Base-by-base conservation (phyloP, 345 rosid genomes). In the Brassica rapa region DNA sequence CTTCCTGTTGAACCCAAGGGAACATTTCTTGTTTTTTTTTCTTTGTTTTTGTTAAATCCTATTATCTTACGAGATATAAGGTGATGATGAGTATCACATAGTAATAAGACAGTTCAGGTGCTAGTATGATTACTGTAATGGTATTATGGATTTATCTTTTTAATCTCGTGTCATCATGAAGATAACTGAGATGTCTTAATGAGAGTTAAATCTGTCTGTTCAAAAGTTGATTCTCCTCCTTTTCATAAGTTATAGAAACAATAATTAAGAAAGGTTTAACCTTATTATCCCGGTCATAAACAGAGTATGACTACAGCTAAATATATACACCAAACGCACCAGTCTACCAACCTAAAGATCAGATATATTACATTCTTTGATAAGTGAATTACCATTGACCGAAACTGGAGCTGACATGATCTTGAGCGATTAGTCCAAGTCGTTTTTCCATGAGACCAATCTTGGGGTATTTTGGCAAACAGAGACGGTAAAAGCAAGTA, bases 321-420 rank as follows among this genome's bases (percentile, higher is more conserved):
- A 51, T 79, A 59, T 23, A 73, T 73, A 79, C 82, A 72, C 77
- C 70, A 67, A 67, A 59, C 19, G 67, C 72, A 78, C 69, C 41
- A 72, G 43, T 66, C 69, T 66, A 72, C 62, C 6, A 72, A 72
- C 77, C 78, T 60, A 79, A 16, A n/a, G 27, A 71, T 64, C 57
- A 41, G 51, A 68, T 60, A 51, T 51, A 51, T 15, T 49, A 49
- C 61, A 59, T n/a, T 49, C 15, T 21, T 68, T 60, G 46, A 33
- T 33, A 32, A 25, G 3, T 77, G 19, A 5, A 11, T 91, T 82
- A 95, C 89, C 87, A 86, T 21, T 89, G 87, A 51, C 99, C 99
- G n/a, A 95, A 93, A 85, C 99, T 90, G 88, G 93, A 89, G 76
- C 98, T 90, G 33, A 93, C 88, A 78, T 91, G 98, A 53, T 90